Base-by-base conservation (phyloP, 768 basidiomycete genomes). In the Pleurotus djamor region DNA sequence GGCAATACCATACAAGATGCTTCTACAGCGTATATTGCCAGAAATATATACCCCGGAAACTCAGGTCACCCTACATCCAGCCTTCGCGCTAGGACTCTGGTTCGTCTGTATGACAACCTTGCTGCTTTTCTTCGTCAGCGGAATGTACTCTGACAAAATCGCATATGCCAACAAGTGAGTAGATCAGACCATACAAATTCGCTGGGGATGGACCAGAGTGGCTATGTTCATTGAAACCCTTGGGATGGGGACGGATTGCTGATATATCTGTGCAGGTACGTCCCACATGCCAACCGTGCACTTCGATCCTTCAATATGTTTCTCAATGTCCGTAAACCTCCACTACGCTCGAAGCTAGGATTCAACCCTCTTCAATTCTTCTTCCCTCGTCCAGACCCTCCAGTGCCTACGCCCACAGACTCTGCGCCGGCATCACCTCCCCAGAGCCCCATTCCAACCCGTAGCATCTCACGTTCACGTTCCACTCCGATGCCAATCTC, bases 241-340 rank as follows among this genome's bases (percentile, higher is more conserved):
- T 10, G 38, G 10, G 38, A 41, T 41, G 10, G 38, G 14, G n/a
- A n/a, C 9, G n/a, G 34, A 13, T 47, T 28, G 13, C 28, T 62
- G 17, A 28, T 49, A 13, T 41, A 14, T 48, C 9, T 35, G 12
- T 17, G n/a, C 17, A 98, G 96, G 76, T 99, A 98, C 68, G 92
- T 98, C 32, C 94, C 94, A 1, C 96, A 98, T 65, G 94, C 96
- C 6, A 99, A 98, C 72, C 85, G 88, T 48, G 87, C 95, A 0
- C 79, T 99, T 12, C 86, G 96, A 14, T 91, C 89, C 16, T 89
- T 98, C 72, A 99, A 99, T 72, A 96, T 99, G 88, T 92, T 93
- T 67, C 82, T 99, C 65, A 99, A 99, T 75, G 91, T 96, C 66
- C 89, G 95, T 44, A 85, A 86, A 64, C 88, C 87, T 1, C 85